A percentile compares a stretch with the other conserved stretches of the same genome.
Conservation (phyloP, 2,329 filamentous ascomycete species). For the Aspergillus floridensis region DNA sequence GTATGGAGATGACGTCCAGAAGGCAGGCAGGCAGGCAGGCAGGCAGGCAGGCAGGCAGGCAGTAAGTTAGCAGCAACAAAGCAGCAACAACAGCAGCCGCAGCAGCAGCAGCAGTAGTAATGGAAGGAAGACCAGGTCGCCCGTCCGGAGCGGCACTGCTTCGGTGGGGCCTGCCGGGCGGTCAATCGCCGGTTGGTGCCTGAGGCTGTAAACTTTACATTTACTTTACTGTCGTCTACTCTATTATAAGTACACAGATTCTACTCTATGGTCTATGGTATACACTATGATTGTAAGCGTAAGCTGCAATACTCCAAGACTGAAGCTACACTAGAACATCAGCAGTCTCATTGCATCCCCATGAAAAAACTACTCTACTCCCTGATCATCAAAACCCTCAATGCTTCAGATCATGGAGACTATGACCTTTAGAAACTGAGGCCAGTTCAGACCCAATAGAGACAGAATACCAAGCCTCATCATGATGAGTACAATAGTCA, state of each 20-base stretch:
- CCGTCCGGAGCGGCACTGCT: slow-evolving; percentile 1
- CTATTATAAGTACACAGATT: too few relatives aligned
- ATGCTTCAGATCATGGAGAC: neutral
- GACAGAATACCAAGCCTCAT: too few relatives aligned
- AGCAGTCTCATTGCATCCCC: too few relatives aligned
- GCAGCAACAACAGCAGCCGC: slow-evolving; percentile 6
- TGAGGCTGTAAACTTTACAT: slow-evolving; percentile 1
- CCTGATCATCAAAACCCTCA: too few relatives aligned
- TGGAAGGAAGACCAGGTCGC: slow-evolving; percentile 6
- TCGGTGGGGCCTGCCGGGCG: neutral
- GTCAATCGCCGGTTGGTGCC: neutral
- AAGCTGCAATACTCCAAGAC: too few relatives aligned
- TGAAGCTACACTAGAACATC: neutral
- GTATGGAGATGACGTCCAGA: slow-evolving; percentile 13
- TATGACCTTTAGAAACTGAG: neutral
- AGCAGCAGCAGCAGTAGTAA: neutral
- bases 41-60: slow-evolving; percentile 4
- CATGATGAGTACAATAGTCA: too few relatives aligned
- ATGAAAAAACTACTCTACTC: too few relatives aligned
- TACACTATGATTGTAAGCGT: too few relatives aligned
- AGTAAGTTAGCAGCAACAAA: slow-evolving; percentile 3
- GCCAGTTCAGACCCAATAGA: too few relatives aligned
- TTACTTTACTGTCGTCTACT: too few relatives aligned
- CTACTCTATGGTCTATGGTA: too few relatives aligned
- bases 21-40: slow-evolving; percentile 6